Evolutionary conservation across 441 rosid genomes (phyloP), one percentile per base, ranked within the genome.

Genomic region (Populus hybrid): DNA sequence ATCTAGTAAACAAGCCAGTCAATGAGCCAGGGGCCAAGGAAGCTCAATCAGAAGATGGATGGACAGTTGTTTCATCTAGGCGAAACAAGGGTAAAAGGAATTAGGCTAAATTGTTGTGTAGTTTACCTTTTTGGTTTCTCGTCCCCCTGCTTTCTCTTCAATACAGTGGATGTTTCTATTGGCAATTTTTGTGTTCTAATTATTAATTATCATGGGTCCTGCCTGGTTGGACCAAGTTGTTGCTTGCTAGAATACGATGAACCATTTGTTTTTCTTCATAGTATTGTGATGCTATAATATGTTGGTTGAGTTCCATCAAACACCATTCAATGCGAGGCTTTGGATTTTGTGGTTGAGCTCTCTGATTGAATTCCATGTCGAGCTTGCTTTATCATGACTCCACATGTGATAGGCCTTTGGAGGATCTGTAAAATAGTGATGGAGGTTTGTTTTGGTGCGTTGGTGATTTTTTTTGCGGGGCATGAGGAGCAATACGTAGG

Each of bases 31-130:
- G 56, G 65, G 14, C 77, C n/a, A 50, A 71, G 31, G 80, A 72
- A 64, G 78, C 85, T 24, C 80, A 45, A 81, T 83, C 82, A 6
- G 92, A 88, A 66, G 96, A 91, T 79, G 99, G 91, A 23, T 94
- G 99, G 99, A 84, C 80, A 0, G 86, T 87, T 5, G 93, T 92
- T 40, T 78, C 90, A 18, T 75, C 86, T 35, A 90, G 75, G 75
- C 87, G 86, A 78, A 88, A 85, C 70, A 85, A 74, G 84, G 90
- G 91, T 73, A 86, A 78, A 85, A 84, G 78, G 78, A 88, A 86
- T 53, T 90, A 87, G 79, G 70, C 40, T 29, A 21, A 72, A 31
- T 21, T 23, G 45, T 29, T 16, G 28, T 76, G 45, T 53, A 36
- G 7, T 28, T 29, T 36, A 11, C 20, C 68, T 5, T 53, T 14